Evolutionary conservation across 495 filamentous ascomycete genomes (phyloP).

Genomic region (Amniculicola lignicola): DNA sequence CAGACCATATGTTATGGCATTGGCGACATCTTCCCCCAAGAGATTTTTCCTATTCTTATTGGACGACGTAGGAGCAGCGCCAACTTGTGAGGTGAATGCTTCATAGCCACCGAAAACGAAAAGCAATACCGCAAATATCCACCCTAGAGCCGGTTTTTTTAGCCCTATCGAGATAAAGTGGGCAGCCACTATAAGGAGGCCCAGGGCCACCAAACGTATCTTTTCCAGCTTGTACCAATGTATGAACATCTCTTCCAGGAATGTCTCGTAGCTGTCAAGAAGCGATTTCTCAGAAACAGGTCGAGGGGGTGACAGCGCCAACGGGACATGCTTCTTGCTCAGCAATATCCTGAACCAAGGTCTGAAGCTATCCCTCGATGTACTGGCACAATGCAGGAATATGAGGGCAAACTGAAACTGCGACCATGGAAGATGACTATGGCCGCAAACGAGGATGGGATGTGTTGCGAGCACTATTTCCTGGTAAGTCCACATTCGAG

Average conservation of each 20-base stretch:
- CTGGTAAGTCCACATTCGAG: conserved; percentile 7
- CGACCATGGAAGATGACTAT: not conserved
- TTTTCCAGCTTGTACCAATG: not conserved
- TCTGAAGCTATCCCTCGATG: not conserved
- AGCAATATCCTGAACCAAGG: not conserved
- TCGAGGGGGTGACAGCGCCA: not conserved
- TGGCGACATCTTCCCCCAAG: not conserved
- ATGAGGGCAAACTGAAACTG: not conserved
- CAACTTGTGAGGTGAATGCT: too few species aligned
- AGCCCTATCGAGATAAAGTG: too few species aligned
- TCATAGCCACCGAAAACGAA: not conserved
- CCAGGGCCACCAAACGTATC: not conserved
- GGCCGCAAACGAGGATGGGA: conserved; percentile 4
- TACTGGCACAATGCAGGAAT: not conserved
- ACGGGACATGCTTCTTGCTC: not conserved
- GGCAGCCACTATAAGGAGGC: not conserved
- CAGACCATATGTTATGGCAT: not conserved
- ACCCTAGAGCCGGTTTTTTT: too few species aligned
- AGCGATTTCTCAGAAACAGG: not conserved
- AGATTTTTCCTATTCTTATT: not conserved
- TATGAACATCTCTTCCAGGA: not conserved
- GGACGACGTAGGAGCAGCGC: not conserved
- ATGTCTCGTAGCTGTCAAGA: not conserved
- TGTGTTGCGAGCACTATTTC: conserved; percentile 3
- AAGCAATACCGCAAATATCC: not conserved